Percentiles rank a stretch among this genome's conserved stretches.
These are phyloP conservation scores for Candida ascalaphidarum DNA, from an alignment of 805 yeast genomes.

Conservation along the genomic window DNA sequence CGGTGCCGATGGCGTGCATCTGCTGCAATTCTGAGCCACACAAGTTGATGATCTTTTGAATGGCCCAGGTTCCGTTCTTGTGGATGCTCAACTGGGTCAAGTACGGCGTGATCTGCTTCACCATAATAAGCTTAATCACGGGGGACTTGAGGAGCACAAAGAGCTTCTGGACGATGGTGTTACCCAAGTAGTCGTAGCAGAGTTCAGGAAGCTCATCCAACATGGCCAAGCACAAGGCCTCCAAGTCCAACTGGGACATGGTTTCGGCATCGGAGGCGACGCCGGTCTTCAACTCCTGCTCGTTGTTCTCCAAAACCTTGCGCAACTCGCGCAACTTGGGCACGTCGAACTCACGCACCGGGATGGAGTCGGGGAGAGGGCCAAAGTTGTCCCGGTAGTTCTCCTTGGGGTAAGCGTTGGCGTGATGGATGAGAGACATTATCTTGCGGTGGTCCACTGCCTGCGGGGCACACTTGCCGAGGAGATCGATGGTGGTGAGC, in stretches of 20 bases:
- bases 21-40: constrained; percentile 37
- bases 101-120: constrained; percentile 67
- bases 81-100: constrained; percentile 90
- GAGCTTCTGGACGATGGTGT: constrained; percentile 88
- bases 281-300: constrained; percentile 6
- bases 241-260: constrained; percentile 63
- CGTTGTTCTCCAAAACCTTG: constrained; percentile 39
- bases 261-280: constrained; percentile 1
- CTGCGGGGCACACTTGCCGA: constrained; percentile 3
- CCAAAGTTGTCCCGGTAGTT: constrained; percentile 53
- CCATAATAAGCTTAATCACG: constrained; percentile 69
- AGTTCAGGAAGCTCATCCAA: constrained; percentile 82
- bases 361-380: constrained; percentile 66
- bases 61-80: constrained; percentile 99
- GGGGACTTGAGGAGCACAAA: constrained; percentile 62
- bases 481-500: constrained; percentile 8
- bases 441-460: constrained; percentile 29
- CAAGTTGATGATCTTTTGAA: constrained; percentile 84
- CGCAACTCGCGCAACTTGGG: constrained; percentile 83
- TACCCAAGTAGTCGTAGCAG: constrained; percentile 89
- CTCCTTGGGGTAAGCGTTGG: constrained; percentile 29
- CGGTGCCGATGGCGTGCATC: constrained; percentile 54
- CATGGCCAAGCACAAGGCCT: constrained; percentile 77
- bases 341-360: constrained; percentile 72
- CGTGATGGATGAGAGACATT: constrained; percentile 33